phyloP scores from a whole-genome alignment of 495 filamentous ascomycete genomes.

The Astrocystis sublimbata region DNA sequence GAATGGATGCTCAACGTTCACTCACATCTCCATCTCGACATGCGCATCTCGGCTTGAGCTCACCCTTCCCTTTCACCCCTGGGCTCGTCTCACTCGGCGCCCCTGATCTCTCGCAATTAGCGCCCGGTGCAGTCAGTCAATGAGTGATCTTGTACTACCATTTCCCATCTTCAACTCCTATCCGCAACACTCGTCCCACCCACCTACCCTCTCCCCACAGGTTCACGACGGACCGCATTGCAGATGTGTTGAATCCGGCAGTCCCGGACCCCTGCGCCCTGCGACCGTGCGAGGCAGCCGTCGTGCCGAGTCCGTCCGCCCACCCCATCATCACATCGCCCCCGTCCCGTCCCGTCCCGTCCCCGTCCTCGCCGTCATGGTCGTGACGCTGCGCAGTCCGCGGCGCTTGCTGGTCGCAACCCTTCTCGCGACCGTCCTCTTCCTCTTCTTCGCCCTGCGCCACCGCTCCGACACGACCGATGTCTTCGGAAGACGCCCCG shows the following conservation, averaged over 20 bases:
- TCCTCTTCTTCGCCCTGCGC: neutral
- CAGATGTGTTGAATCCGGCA: neutral
- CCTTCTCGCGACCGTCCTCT: neutral
- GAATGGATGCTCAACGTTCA: too few species aligned
- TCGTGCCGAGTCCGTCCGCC: constrained; percentile 4
- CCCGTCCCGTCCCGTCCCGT: neutral
- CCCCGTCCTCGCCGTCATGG: neutral
- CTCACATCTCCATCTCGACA: too few species aligned
- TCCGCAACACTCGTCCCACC: neutral
- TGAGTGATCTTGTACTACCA: neutral
- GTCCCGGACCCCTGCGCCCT: constrained; percentile 4
- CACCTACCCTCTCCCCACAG: neutral
- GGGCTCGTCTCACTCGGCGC: too few species aligned
- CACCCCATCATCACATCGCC: neutral
- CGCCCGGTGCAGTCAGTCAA: too few species aligned
- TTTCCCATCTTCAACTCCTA: too few species aligned
- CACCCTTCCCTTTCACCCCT: too few species aligned
- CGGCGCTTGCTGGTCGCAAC: constrained; percentile 8
- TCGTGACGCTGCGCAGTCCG: constrained; percentile 5
- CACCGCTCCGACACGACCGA: neutral
- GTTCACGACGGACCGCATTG: neutral
- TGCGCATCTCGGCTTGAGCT: too few species aligned
- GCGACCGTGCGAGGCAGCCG: constrained; percentile 6
- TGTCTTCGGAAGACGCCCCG: neutral
- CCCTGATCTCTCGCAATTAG: too few species aligned